Percentiles rank a stretch among this genome's conserved stretches.
phyloP scores from a whole-genome alignment of 1,284 basidiomycete genomes.

The Apiotrichum laibachii region DNA sequence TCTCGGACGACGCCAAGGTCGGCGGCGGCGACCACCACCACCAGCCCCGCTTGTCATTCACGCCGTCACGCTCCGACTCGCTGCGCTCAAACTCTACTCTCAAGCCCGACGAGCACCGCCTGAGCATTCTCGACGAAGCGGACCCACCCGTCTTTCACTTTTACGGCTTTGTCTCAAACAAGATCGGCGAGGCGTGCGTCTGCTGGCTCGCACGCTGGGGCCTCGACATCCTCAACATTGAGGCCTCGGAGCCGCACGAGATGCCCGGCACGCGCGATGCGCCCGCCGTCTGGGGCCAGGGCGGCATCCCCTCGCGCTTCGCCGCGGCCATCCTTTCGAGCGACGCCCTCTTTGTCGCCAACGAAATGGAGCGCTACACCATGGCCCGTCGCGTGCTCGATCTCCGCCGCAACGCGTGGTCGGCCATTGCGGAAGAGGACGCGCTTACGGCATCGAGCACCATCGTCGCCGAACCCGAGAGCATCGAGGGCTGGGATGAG shows the following conservation, averaged over 20 bases:
- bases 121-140: not conserved
- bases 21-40: constrained; percentile 3
- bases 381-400: constrained; percentile 74
- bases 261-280: not conserved
- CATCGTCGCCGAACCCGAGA: constrained; percentile 4
- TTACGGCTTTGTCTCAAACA: constrained; percentile 79
- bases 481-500: constrained; percentile 44
- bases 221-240: constrained; percentile 67
- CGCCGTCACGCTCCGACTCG: not conserved
- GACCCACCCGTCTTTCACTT: constrained; percentile 53
- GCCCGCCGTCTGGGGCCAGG: constrained; percentile 61
- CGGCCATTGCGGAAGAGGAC: constrained; percentile 18
- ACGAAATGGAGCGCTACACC: constrained; percentile 76
- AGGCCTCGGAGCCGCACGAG: constrained; percentile 53
- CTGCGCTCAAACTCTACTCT: constrained; percentile 15
- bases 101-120: constrained; percentile 3
- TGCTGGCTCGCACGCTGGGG: constrained; percentile 90
- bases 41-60: constrained; percentile 2
- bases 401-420: constrained; percentile 58
- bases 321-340: constrained; percentile 70
- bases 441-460: not conserved
- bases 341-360: constrained; percentile 74
- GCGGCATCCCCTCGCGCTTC: constrained; percentile 70
- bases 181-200: constrained; percentile 82
- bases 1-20: constrained; percentile 13